A percentile compares a stretch with the other conserved stretches of the same genome.
phyloP scores from a whole-genome alignment of 2,329 filamentous ascomycete genomes.

The Fusarium tuaranense region DNA sequence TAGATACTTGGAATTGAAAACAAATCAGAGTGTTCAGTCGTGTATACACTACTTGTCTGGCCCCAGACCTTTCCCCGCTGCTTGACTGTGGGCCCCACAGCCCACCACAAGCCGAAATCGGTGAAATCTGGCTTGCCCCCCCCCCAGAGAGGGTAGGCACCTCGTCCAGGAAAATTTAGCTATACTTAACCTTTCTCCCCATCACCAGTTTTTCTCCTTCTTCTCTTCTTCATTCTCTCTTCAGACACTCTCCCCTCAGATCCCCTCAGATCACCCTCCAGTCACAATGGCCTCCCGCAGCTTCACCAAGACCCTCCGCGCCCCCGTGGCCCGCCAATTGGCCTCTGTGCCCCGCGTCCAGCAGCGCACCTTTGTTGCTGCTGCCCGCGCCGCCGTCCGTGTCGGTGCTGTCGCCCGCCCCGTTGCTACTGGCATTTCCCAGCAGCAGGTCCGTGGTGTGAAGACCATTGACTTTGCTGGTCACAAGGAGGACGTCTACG shows the following conservation, averaged over 20 bases:
- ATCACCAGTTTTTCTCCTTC: constrained; percentile 19
- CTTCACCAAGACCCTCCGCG: constrained; percentile 76
- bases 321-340: constrained; percentile 73
- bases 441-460: constrained; percentile 86
- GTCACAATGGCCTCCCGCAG: constrained; percentile 81
- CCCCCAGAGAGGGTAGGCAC: constrained; percentile 18
- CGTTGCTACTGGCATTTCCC: constrained; percentile 60
- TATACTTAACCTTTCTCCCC: constrained; percentile 44
- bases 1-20: not conserved
- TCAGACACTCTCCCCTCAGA: constrained; percentile 43
- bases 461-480: constrained; percentile 99
- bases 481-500: constrained; percentile 93
- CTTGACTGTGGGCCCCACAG: constrained; percentile 35
- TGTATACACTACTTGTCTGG: constrained; percentile 22
- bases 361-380: constrained; percentile 72
- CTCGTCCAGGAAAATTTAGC: constrained; percentile 39
- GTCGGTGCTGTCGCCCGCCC: constrained; percentile 66
- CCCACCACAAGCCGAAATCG: constrained; percentile 43
- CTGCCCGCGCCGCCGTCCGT: constrained; percentile 67
- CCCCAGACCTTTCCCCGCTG: constrained; percentile 36
- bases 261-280: constrained; percentile 26
- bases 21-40: not conserved
- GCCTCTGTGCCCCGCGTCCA: constrained; percentile 65
- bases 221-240: constrained; percentile 43
- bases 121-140: constrained; percentile 25